Evolutionary conservation across 2,329 filamentous ascomycete species (phyloP).

Genomic region (Botrytis pseudocinerea): DNA sequence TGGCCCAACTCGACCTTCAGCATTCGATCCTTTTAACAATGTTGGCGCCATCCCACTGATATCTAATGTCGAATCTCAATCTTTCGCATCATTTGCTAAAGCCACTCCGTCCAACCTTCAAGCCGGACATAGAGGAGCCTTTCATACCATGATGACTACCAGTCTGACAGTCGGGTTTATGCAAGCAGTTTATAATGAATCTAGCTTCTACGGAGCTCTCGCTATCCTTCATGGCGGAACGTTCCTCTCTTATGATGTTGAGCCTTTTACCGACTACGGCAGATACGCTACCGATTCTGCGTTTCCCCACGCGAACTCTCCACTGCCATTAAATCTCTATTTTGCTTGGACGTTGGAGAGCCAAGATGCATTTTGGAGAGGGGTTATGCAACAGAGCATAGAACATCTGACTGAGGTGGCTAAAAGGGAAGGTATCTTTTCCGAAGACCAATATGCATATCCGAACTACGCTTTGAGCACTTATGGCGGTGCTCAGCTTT

Average conservation of each 20-base stretch:
- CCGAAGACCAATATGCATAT: slow-evolving; percentile 29
- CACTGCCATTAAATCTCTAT: slow-evolving; percentile 37
- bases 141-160: slow-evolving; percentile 38
- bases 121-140: slow-evolving; percentile 35
- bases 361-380: slow-evolving; percentile 39
- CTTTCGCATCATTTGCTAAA: slow-evolving; percentile 26
- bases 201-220: slow-evolving; percentile 28
- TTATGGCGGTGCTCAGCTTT: slow-evolving; percentile 32
- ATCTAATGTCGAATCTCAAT: background rate
- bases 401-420: slow-evolving; percentile 38
- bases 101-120: slow-evolving; percentile 30
- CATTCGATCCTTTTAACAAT: slow-evolving; percentile 33
- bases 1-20: slow-evolving; percentile 34
- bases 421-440: slow-evolving; percentile 37
- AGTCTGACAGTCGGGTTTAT: slow-evolving; percentile 33
- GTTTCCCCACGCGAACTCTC: slow-evolving; percentile 39
- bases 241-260: slow-evolving; percentile 37
- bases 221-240: slow-evolving; percentile 29
- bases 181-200: slow-evolving; percentile 31
- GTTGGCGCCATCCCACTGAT: slow-evolving; percentile 24
- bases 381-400: slow-evolving; percentile 33
- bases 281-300: slow-evolving; percentile 39
- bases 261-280: slow-evolving; percentile 40
- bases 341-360: slow-evolving; percentile 34
- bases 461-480: slow-evolving; percentile 32